phyloP scores from a whole-genome alignment of 805 yeast species.

The Wickerhamomyces bisporus region DNA sequence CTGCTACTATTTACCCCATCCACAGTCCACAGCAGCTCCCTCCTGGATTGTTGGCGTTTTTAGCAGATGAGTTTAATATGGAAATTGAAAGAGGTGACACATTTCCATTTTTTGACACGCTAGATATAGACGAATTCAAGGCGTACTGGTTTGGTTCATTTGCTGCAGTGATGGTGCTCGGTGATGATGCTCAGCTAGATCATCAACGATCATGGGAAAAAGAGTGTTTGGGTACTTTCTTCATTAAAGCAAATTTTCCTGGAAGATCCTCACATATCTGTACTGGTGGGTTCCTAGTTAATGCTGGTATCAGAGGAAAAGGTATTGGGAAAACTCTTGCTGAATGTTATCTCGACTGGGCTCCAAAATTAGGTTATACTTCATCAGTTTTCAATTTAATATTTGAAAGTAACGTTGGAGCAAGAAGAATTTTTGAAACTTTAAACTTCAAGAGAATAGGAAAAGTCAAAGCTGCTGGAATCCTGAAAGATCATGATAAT shows the following conservation, averaged over 20 bases:
- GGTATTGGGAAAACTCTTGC: constrained; percentile 86
- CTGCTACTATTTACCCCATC: constrained; percentile 90
- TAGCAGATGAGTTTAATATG: constrained; percentile 90
- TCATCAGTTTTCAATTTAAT: constrained; percentile 80
- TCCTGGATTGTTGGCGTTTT: constrained; percentile 67
- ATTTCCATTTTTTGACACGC: constrained; percentile 76
- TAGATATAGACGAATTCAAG: constrained; percentile 71
- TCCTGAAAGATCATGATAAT: constrained; percentile 74
- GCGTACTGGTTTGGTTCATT: constrained; percentile 85
- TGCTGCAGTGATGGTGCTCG: constrained; percentile 74
- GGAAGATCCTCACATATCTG: constrained; percentile 94
- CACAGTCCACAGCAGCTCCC: constrained; percentile 66
- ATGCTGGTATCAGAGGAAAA: constrained; percentile 87
- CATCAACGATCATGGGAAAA: constrained; percentile 78
- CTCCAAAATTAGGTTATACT: constrained; percentile 82
- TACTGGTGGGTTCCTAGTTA: constrained; percentile 81
- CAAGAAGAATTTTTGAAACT: constrained; percentile 71
- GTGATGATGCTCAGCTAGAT: constrained; percentile 56
- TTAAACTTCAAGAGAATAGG: constrained; percentile 76
- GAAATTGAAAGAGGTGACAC: constrained; percentile 89
- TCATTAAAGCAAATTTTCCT: constrained; percentile 82
- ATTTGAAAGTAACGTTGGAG: constrained; percentile 83
- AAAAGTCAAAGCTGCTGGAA: constrained; percentile 80
- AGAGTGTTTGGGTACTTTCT: constrained; percentile 85
- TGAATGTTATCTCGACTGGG: constrained; percentile 87